These are phyloP conservation scores for Lizonia empirigonia DNA, from an alignment of 2,329 filamentous ascomycete genomes.

Conservation along the genomic window DNA sequence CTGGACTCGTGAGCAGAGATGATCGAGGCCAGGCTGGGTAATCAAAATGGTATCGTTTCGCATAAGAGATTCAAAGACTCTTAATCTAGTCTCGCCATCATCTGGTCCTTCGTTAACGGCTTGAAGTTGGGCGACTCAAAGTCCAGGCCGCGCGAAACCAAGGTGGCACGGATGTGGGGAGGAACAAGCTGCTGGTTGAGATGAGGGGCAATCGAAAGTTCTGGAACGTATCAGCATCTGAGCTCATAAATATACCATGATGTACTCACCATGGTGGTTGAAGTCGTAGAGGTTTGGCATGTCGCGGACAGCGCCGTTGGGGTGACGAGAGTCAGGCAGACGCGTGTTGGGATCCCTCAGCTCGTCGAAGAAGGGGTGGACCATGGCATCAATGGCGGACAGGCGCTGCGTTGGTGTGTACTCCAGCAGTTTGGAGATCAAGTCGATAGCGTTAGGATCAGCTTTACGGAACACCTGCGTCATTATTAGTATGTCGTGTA, in stretches of 20 bases:
- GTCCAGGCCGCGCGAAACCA: slow-evolving; percentile 81
- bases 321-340: slow-evolving; percentile 91
- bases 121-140: slow-evolving; percentile 82
- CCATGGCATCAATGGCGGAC: slow-evolving; percentile 93
- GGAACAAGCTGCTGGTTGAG: slow-evolving; percentile 91
- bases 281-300: slow-evolving; percentile 92
- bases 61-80: slow-evolving; percentile 36
- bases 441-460: slow-evolving; percentile 86
- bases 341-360: slow-evolving; percentile 88
- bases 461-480: slow-evolving; percentile 90
- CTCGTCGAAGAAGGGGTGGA: slow-evolving; percentile 98
- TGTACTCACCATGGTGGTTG: slow-evolving; percentile 79
- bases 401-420: slow-evolving; percentile 97
- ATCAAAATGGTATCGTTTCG: slow-evolving; percentile 51
- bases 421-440: slow-evolving; percentile 91
- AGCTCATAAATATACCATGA: neutral
- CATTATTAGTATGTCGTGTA: slow-evolving; percentile 10
- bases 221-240: slow-evolving; percentile 54
- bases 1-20: slow-evolving; percentile 40
- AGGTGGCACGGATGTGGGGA: slow-evolving; percentile 73
- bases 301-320: slow-evolving; percentile 78
- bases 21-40: slow-evolving; percentile 44
- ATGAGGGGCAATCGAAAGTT: slow-evolving; percentile 91
- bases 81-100: slow-evolving; percentile 96
- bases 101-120: slow-evolving; percentile 89